Conservation (phyloP, 768 basidiomycete genomes). For the Mycena crocata region DNA sequence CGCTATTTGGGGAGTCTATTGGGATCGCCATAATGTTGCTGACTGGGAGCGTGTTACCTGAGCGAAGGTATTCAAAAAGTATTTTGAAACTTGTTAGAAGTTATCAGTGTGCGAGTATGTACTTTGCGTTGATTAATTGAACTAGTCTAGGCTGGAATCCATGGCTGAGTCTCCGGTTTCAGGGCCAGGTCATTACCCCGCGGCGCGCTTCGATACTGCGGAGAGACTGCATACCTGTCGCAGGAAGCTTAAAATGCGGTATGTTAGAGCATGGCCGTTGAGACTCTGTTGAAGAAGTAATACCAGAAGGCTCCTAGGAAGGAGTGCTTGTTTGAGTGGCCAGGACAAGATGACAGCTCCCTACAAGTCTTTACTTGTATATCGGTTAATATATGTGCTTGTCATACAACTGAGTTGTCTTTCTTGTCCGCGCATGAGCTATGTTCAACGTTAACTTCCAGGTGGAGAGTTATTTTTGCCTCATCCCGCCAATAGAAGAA, state of each 20-base stretch:
- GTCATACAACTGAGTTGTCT: neutral
- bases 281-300: neutral
- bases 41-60: too few relatives aligned
- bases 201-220: neutral
- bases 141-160: too few relatives aligned
- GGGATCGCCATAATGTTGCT: too few relatives aligned
- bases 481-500: too few relatives aligned
- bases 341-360: neutral
- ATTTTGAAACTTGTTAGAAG: too few relatives aligned
- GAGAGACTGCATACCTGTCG: neutral
- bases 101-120: too few relatives aligned
- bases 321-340: neutral
- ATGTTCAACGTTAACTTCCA: slow-evolving; percentile 21
- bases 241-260: slow-evolving; percentile 2
- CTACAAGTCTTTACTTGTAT: neutral
- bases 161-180: too few relatives aligned
- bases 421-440: slow-evolving; percentile 6
- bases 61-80: too few relatives aligned
- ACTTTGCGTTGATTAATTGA: neutral
- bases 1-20: too few relatives aligned
- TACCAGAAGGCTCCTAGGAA: neutral
- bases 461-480: slow-evolving; percentile 18
- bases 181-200: too few relatives aligned
- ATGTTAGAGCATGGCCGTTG: neutral
- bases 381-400: slow-evolving; percentile 8